Percentiles rank a stretch among this genome's conserved stretches.
These are phyloP conservation scores for Trametes coccinea DNA, from an alignment of 768 basidiomycete genomes.

Conservation along the genomic window DNA sequence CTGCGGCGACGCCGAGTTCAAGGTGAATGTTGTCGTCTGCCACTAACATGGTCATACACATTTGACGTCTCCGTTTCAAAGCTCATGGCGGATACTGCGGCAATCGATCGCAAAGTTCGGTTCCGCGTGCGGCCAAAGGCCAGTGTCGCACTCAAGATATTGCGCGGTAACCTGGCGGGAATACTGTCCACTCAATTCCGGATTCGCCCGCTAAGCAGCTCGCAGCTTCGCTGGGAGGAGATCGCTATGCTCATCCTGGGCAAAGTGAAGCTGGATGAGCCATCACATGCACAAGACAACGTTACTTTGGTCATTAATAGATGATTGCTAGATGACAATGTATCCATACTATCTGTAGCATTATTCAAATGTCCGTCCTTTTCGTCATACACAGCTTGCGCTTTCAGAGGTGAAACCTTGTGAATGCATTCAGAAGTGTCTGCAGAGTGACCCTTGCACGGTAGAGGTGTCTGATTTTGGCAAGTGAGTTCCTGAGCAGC, in stretches of 20 bases:
- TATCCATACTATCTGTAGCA: too few species aligned
- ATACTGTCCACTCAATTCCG: conserved; percentile 70
- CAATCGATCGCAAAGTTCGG: conserved; percentile 84
- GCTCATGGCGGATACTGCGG: conserved; percentile 69
- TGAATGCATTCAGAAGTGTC: too few species aligned
- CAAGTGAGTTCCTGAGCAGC: too few species aligned
- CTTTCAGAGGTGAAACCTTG: too few species aligned
- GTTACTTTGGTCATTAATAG: conserved; percentile 26
- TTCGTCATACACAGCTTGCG: too few species aligned
- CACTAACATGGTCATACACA: not conserved
- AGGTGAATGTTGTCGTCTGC: conserved; percentile 45
- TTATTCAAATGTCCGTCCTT: too few species aligned
- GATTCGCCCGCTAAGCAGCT: conserved; percentile 55
- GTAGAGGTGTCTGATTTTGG: too few species aligned
- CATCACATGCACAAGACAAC: conserved; percentile 29
- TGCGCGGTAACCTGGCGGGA: conserved; percentile 62
- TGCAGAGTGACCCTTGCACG: too few species aligned
- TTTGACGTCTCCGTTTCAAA: conserved; percentile 31
- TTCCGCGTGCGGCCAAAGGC: conserved; percentile 70
- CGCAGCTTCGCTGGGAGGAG: conserved; percentile 73
- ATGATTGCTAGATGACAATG: not conserved
- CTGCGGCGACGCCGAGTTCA: conserved; percentile 90
- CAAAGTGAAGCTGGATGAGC: conserved; percentile 33
- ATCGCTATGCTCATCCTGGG: conserved; percentile 64
- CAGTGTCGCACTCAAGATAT: conserved; percentile 74